Base-by-base conservation (phyloP, 2,329 filamentous ascomycete genomes). In the Nigrospora sphaerica region DNA sequence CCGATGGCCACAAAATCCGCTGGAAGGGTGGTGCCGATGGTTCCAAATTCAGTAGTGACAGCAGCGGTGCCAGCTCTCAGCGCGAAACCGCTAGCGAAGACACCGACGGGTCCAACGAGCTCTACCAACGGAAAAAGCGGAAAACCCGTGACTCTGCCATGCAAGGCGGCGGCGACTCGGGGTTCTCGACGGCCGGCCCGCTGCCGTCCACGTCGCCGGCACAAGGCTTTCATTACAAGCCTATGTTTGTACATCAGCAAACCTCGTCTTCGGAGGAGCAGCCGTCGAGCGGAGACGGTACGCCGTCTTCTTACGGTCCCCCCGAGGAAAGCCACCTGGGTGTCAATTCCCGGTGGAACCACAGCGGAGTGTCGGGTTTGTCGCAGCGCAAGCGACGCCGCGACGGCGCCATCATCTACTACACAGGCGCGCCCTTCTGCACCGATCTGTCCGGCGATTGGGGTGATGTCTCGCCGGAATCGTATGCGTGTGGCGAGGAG, bases 391-490 rank as follows among this genome's bases (percentile, higher is more conserved):
- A 76, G 61, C 75, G 76, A 23, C 75, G 72, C 0, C 74, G 81
- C 12, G 81, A 86, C 48, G 88, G 88, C 10, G 82, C 86, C 1
- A 85, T 95, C 53, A 89, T 92, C 16, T 95, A 91, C 59, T 95
- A 92, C 61, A 88, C 78, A 49, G 86, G 85, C 23, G 85, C 85
- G 1, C 80, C 79, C 0, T 95, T 93, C 61, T 93, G 83, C 61
- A 90, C 83, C 1, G 89, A 95, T 61, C 66, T 93, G 4, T 87
- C 83, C 14, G 83, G 84, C 2, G 85, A 90, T 54, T 70, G 70
- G 12, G 73, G 72, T 2, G 72, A 74, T 18, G 50, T 63, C 2
- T 74, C 71, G 0, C 71, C 73, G 1, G 61, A 71, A 2, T 37
- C 35, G n/a, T 37, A 37, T 67, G 11, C 68, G 65, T 2, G 66